Base-by-base conservation (phyloP, 768 basidiomycete species). In the Boletus tomentosulus region DNA sequence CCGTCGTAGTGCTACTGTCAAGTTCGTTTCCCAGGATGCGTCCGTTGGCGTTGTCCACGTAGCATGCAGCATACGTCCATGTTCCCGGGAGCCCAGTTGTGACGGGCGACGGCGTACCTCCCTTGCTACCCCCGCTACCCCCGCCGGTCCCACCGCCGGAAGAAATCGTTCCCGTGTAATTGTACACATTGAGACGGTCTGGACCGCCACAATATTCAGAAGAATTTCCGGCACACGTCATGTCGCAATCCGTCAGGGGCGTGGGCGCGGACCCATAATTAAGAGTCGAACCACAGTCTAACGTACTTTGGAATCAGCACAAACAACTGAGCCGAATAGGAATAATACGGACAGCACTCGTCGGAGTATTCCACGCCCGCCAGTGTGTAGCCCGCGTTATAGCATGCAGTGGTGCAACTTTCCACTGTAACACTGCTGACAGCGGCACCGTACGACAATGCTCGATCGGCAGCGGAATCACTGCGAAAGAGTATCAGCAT, bases 201-300 rank as follows among this genome's bases (percentile, higher is more conserved):
- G 87, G 84, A 33, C 88, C 89, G 22, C 89, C 89, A 58, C 89
- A 91, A 55, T 82, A 82, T 61, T 89, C 82, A 0, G 81, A 57
- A 30, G 63, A 44, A 27, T 64, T 64, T 25, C 63, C 63, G 4
- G 45, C 54, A 6, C 63, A 64, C 2, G 60, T 57, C 63, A 64
- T 64, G 35, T 74, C 76, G 63, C 89, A 92, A 46, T 80, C 81
- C 2, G 75, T 65, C n/a, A 74, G 68, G 0, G 78, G 58, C 1
- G 76, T 73, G 0, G 77, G 73, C 27, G 33, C 58, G n/a, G 66
- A 63, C 7, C 66, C 66, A n/a, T 39, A 35, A 10, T 35, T 5
- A 4, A 69, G 50, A 8, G 53, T 51, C 11, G 54, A 55, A 7
- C 52, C 66, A 49, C 66, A 68, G 16, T 51, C 63, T 57, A 22